Base-by-base conservation (phyloP, 2,329 filamentous ascomycete species). In the Ophiobolus disseminans region DNA sequence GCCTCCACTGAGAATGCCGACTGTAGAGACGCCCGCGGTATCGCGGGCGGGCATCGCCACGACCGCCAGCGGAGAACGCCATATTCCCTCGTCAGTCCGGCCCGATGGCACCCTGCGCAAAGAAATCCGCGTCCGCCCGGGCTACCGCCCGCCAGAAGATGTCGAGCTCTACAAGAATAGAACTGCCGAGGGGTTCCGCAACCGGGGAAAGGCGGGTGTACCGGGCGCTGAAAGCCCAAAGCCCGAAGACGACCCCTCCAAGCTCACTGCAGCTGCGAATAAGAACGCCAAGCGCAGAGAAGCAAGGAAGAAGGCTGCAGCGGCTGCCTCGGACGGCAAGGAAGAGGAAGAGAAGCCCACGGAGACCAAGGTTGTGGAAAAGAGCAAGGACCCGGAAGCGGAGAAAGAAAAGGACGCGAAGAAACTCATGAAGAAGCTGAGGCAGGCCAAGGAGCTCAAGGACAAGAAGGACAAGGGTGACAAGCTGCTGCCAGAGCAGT, bases 101-200 rank as follows among this genome's bases (percentile, higher is more conserved):
- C 78, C 94, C 19, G 94, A 99, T 70, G 94, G 94, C 48, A 91
- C 88, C 40, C 90, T 90, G n/a, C 86, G 94, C 47, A 95, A 90
- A 69, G 93, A 96, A 66, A 97, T 97, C 70, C 90, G 90, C 68
- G 91, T 99, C 53, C 86, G 91, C 22, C 93, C 94, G 0, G 95
- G 94, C 44, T 99, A 97, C 75, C 86, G 87, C 25, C 95, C 94
- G 1, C 91, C 92, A 0, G 94, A 99, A 76, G 94, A 99, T 74
- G 88, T 97, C 56, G 91, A 97, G 69, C 81, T 96, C 36, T 99
- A 99, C 82, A 95, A 91, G 78, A 97, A 96, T 74, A 87, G 90
- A 48, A 91, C 87, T 1, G 92, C 92, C 40, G 89, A 94, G 70
- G 86, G 85, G 40, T 96, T 89, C 77, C 91, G 91, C 68, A 91